Base-by-base conservation (phyloP, 306 rosid genomes). In the Sophora flavescens region DNA sequence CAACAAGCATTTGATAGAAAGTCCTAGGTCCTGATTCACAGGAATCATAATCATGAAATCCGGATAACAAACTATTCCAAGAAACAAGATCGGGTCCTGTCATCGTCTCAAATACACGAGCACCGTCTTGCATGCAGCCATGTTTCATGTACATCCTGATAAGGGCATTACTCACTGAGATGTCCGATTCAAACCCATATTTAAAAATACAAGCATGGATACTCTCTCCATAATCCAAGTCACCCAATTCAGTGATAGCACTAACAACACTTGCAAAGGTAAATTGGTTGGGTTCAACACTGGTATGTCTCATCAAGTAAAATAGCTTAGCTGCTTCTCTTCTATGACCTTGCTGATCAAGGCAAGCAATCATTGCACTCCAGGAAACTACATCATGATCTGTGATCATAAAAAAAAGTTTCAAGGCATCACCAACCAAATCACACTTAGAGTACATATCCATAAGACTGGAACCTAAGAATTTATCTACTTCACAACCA, bases 351-450 rank as follows among this genome's bases (percentile, higher is more conserved):
- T 82, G 82, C 50, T 77, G 82, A 64, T 82, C 76, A 57, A 82
- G 75, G 79, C 85, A 71, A 58, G 82, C n/a, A 16, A 82, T 77
- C 75, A 82, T 82, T 6, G 85, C 70, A 82, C 85, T 82, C 78
- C 82, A 82, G 3, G 82, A 73, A 56, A 82, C 85, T 28, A 82
- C 82, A 77, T 82, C 85, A 64, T 78, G 85, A 66, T 57, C 71
- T 28, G 75, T 11, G 45, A 77, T 71, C 63, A 38, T 48, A 8
- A 5, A 36, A 75, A 82, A 82, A 28, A 77, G 52, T 71, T 77
- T 77, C 32, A 82, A 66, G 16, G 79, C 85, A 71, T 82, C 79
- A 48, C 8, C 54, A 47, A 68, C 75, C 60, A 64, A 51, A 28
- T 42, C 62, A 65, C 79, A 71, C 66, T 71, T 77, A 4, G 79